Evolutionary conservation across 805 yeast genomes (phyloP).

Genomic region (Phaffomyces antillensis): DNA sequence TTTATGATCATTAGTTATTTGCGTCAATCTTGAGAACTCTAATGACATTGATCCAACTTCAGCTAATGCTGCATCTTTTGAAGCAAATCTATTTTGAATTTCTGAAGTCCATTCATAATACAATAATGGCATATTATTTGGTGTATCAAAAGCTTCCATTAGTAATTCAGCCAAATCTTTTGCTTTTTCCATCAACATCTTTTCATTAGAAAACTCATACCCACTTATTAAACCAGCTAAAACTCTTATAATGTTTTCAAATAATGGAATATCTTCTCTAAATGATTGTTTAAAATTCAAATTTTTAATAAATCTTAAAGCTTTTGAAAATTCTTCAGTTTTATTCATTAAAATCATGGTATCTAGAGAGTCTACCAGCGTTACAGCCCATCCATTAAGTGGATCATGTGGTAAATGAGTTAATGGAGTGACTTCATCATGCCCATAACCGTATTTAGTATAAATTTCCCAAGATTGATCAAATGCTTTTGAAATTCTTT

Average conservation of each 20-base stretch:
- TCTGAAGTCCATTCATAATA: slow-evolving; percentile 36
- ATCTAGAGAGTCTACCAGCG: slow-evolving; percentile 45
- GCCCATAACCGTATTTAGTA: slow-evolving; percentile 35
- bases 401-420: slow-evolving; percentile 29
- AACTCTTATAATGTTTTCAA: slow-evolving; percentile 45
- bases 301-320: slow-evolving; percentile 28
- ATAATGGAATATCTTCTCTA: slow-evolving; percentile 36
- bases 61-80: slow-evolving; percentile 31
- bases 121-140: slow-evolving; percentile 45
- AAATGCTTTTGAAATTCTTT: slow-evolving; percentile 31
- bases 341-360: slow-evolving; percentile 42
- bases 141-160: slow-evolving; percentile 51
- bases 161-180: slow-evolving; percentile 40
- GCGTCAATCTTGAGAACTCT: slow-evolving; percentile 47
- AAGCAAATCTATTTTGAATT: slow-evolving; percentile 31
- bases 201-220: slow-evolving; percentile 38
- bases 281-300: slow-evolving; percentile 34
- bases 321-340: slow-evolving; percentile 31
- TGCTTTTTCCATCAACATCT: slow-evolving; percentile 32
- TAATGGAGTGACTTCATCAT: slow-evolving; percentile 39
- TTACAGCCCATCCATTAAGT: slow-evolving; percentile 45
- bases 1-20: slow-evolving; percentile 38
- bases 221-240: slow-evolving; percentile 49
- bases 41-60: slow-evolving; percentile 43
- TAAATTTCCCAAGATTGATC: slow-evolving; percentile 38